phyloP scores from a whole-genome alignment of 2,329 filamentous ascomycete genomes.

The Hymenoscyphus salicellus region DNA sequence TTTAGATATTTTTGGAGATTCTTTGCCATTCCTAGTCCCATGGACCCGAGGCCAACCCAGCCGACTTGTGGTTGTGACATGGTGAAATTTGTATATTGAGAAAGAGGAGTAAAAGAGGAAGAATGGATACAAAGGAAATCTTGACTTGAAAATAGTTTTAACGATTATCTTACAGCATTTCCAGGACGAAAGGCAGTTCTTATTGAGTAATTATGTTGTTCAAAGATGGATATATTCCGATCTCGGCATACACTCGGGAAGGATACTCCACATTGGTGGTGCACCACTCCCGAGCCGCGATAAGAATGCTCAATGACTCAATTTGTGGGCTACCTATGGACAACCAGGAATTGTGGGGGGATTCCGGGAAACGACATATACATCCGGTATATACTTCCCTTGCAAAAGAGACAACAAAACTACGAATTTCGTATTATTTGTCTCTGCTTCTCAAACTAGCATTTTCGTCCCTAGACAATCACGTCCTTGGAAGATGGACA shows the following conservation, averaged over 20 bases:
- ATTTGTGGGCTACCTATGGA: neutral
- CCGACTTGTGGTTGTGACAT: conserved; percentile 14
- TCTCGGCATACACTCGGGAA: conserved; percentile 1
- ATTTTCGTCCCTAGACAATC: too few relatives aligned
- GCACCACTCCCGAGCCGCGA: neutral
- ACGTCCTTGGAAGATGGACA: too few relatives aligned
- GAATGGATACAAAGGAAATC: neutral
- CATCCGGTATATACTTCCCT: neutral
- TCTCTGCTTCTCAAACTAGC: too few relatives aligned
- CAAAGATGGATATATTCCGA: conserved; percentile 4
- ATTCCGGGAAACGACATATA: neutral
- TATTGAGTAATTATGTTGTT: neutral
- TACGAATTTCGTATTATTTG: too few relatives aligned
- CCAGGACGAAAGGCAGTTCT: too few relatives aligned
- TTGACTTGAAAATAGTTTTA: neutral
- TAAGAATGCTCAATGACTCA: neutral
- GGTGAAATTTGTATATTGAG: neutral
- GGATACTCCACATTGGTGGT: neutral
- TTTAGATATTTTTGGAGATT: conserved; percentile 31
- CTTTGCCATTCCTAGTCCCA: conserved; percentile 30
- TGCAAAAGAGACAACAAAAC: too few relatives aligned
- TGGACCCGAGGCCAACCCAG: conserved; percentile 36
- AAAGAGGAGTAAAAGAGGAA: neutral
- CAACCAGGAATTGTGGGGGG: neutral
- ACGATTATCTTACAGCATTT: neutral